phyloP scores from a whole-genome alignment of 306 rosid species.

The Cicer bijugum region DNA sequence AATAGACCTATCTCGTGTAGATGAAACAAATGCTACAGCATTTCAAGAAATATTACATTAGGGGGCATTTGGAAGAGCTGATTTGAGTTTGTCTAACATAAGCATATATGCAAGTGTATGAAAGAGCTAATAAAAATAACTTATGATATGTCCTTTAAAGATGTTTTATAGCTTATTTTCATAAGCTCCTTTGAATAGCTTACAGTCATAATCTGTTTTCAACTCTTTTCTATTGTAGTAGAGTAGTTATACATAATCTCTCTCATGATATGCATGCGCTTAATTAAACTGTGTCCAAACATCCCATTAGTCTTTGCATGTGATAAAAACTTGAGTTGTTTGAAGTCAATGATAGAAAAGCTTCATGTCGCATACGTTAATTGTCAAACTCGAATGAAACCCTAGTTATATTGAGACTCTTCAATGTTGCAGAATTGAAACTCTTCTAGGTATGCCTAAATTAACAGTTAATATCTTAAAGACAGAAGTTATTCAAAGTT shows the following conservation, averaged over 20 bases:
- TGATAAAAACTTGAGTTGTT: constrained; percentile 11
- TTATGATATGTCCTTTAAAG: not conserved
- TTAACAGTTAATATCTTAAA: not conserved
- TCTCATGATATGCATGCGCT: not conserved
- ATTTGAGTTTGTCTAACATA: not conserved
- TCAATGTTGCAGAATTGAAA: not conserved
- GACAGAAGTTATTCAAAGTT: not conserved
- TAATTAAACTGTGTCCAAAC: not conserved
- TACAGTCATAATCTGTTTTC: not conserved
- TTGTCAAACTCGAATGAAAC: constrained; percentile 8
- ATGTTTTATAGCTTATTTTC: not conserved
- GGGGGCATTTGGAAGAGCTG: not conserved
- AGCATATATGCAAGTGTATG: not conserved
- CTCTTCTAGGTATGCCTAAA: constrained; percentile 1
- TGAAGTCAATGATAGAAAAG: not conserved
- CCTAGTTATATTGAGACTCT: not conserved
- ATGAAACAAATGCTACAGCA: constrained; percentile 14
- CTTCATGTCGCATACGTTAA: not conserved
- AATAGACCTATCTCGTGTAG: not conserved
- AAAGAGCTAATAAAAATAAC: not conserved
- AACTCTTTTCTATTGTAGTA: not conserved
- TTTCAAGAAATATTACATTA: not conserved
- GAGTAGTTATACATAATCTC: not conserved
- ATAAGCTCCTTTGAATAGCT: not conserved
- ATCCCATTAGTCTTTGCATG: not conserved